phyloP scores from a whole-genome alignment of 805 yeast genomes.

The Saccharomycopsis sp. region DNA sequence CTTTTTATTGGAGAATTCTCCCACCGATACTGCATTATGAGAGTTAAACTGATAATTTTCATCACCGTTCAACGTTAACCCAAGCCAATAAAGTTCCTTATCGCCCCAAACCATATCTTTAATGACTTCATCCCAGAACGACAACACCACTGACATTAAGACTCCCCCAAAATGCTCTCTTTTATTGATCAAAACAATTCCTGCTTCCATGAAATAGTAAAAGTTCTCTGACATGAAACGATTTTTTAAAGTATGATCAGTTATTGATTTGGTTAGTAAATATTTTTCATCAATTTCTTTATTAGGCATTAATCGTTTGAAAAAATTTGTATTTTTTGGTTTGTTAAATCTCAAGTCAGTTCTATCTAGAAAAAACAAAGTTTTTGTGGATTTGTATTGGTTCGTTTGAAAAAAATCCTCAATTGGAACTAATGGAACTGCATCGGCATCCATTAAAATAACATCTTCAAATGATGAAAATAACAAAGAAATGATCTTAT shows the following conservation, averaged over 20 bases:
- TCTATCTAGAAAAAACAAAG: constrained; percentile 42
- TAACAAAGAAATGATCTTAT: constrained; percentile 35
- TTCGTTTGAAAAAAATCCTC: constrained; percentile 28
- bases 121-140: constrained; percentile 31
- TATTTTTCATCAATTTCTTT: constrained; percentile 30
- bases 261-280: constrained; percentile 22
- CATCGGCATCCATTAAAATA: constrained; percentile 42
- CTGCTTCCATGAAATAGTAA: constrained; percentile 38
- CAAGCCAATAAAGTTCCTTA: constrained; percentile 65
- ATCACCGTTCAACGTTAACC: constrained; percentile 46
- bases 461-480: constrained; percentile 40
- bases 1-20: constrained; percentile 28
- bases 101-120: constrained; percentile 55
- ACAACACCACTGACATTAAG: constrained; percentile 31
- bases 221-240: constrained; percentile 33
- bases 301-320: constrained; percentile 34
- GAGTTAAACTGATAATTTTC: constrained; percentile 41
- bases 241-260: constrained; percentile 28
- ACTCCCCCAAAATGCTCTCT: constrained; percentile 38
- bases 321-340: constrained; percentile 32
- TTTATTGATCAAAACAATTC: constrained; percentile 31
- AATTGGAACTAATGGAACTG: constrained; percentile 33
- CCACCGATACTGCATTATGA: constrained; percentile 47
- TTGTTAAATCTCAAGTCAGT: constrained; percentile 38
- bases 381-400: constrained; percentile 25